Conservation (phyloP, 1,284 basidiomycete genomes). For the Schizophyllum amplum region DNA sequence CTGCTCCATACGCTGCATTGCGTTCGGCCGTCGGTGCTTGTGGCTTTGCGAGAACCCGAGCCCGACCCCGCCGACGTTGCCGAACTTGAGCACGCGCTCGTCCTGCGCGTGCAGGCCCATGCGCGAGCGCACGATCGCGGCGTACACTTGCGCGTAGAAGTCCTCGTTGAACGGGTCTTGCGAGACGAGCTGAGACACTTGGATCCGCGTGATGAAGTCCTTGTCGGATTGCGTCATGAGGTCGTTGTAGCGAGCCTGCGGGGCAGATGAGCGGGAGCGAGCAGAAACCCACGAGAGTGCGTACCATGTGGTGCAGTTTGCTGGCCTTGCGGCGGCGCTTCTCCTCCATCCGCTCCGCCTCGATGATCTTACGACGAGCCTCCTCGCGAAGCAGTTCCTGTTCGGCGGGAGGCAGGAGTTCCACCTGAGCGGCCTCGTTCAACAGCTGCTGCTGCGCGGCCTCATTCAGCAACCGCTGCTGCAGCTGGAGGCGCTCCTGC, state of each 20-base stretch:
- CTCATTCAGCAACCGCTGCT: conserved; percentile 64
- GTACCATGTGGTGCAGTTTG: conserved; percentile 87
- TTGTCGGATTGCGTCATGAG: conserved; percentile 99
- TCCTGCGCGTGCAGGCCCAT: conserved; percentile 64
- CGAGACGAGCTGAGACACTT: conserved; percentile 92
- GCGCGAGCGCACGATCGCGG: conserved; percentile 72
- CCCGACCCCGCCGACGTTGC: conserved; percentile 73
- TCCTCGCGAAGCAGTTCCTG: conserved; percentile 66
- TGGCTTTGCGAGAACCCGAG: conserved; percentile 66
- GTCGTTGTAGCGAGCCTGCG: conserved; percentile 95
- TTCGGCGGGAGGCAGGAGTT: conserved; percentile 44
- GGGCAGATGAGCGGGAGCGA: too few relatives aligned
- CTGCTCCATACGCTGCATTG: conserved; percentile 95
- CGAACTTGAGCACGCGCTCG: conserved; percentile 77
- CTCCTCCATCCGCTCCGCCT: conserved; percentile 81
- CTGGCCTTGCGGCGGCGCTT: conserved; percentile 71
- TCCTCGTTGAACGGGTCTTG: conserved; percentile 97
- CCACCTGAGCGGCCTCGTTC: too few relatives aligned
- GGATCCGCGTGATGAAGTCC: conserved; percentile 99
- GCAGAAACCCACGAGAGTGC: too few relatives aligned
- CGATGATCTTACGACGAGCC: conserved; percentile 80
- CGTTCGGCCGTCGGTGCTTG: conserved; percentile 73
- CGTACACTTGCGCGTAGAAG: conserved; percentile 97
- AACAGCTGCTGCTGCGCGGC: conserved; percentile 63
- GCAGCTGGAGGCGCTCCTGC: conserved; percentile 54